These are phyloP conservation scores for Lactarius psammicola DNA, from an alignment of 768 basidiomycete species.

Conservation along the genomic window DNA sequence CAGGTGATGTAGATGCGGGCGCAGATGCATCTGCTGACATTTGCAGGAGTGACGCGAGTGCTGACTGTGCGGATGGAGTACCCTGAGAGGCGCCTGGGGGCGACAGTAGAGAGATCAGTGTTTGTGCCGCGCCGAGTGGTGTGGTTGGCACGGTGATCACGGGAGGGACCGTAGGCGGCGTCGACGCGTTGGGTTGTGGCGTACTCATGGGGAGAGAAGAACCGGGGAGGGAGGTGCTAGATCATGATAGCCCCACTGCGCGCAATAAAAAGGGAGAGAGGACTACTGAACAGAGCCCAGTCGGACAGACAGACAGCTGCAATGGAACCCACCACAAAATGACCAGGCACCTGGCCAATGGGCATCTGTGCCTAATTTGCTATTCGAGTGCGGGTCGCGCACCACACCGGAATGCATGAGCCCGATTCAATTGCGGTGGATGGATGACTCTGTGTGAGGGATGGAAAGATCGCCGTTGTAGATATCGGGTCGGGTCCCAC, in stretches of 20 bases:
- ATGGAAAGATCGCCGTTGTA: not conserved
- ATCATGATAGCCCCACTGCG: not conserved
- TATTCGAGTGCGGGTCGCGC: not conserved
- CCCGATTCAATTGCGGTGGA: not conserved
- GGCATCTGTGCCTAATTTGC: constrained; percentile 7
- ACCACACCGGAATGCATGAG: not conserved
- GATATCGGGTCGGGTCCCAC: not conserved
- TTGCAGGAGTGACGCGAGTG: not conserved
- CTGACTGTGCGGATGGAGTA: not conserved
- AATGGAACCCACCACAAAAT: constrained; percentile 10
- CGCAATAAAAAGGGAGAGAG: constrained; percentile 11
- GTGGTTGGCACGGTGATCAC: not conserved
- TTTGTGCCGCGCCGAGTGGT: not conserved
- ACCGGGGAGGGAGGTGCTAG: not conserved
- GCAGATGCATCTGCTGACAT: not conserved
- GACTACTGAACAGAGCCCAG: not conserved
- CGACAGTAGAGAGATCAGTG: not conserved
- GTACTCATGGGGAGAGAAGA: not conserved
- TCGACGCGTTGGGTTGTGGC: not conserved
- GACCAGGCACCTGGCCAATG: not conserved
- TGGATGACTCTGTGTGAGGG: not conserved
- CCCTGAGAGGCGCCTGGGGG: not conserved
- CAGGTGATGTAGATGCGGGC: too few species aligned
- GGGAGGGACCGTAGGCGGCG: not conserved
- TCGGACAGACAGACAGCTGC: constrained; percentile 12